These are phyloP conservation scores for Keqinozyma sinolaborantium DNA, from an alignment of 1,139 yeast species.

Conservation along the genomic window DNA sequence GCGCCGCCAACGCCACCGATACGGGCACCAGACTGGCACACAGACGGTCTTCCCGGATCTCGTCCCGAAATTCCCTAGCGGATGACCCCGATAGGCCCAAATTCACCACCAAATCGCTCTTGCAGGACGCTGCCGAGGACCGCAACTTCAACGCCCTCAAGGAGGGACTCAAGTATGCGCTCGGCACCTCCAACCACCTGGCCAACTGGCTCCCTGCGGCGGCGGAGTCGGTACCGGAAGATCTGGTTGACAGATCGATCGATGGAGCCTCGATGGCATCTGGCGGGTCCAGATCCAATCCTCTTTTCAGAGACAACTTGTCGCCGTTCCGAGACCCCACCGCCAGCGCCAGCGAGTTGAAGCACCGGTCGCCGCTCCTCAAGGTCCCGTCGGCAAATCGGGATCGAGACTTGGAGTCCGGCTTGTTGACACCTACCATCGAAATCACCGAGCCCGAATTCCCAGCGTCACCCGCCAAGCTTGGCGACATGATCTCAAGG, in stretches of 20 bases:
- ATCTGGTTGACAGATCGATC: background rate
- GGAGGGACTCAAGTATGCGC: constrained; percentile 35
- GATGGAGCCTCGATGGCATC: background rate
- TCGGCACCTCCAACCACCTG: constrained; percentile 24
- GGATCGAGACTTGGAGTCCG: constrained; percentile 9
- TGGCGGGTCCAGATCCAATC: background rate
- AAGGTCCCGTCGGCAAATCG: background rate
- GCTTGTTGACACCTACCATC: constrained; percentile 8
- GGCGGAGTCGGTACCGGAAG: background rate
- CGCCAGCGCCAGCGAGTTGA: background rate
- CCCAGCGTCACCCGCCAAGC: constrained; percentile 11
- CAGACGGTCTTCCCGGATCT: no score
- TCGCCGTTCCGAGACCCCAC: background rate
- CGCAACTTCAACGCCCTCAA: constrained; percentile 32
- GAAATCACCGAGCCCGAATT: constrained; percentile 8
- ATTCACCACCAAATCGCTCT: constrained; percentile 7
- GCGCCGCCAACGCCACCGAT: no score
- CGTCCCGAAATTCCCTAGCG: no score
- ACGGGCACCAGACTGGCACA: no score
- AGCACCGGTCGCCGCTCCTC: background rate
- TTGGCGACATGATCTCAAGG: constrained; percentile 26
- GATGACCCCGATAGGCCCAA: no score
- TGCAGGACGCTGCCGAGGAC: constrained; percentile 22
- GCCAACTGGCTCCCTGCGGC: constrained; percentile 31
- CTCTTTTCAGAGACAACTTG: background rate